Evolutionary conservation across 140 eudicot species (phyloP).

Genomic region (Flaveria floridana): DNA sequence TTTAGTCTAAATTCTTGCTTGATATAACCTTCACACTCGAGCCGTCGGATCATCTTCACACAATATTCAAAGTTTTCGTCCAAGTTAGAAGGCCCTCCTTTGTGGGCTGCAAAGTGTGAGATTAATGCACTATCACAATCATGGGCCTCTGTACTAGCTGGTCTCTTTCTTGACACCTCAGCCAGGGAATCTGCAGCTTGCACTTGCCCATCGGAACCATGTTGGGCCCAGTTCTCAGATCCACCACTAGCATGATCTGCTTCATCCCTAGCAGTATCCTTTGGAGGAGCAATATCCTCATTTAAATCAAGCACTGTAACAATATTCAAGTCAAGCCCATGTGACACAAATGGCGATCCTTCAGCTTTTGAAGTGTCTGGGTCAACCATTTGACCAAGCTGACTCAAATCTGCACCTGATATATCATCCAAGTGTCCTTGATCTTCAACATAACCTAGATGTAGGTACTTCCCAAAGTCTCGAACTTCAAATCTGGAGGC

Average conservation of each 20-base stretch:
- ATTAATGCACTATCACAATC: not conserved
- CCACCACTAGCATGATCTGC: not conserved
- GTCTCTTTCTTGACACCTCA: conserved; percentile 23
- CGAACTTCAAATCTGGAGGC: not conserved
- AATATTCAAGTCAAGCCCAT: not conserved
- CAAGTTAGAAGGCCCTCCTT: not conserved
- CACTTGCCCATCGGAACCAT: conserved; percentile 37
- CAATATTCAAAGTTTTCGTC: not conserved
- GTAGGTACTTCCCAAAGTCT: not conserved
- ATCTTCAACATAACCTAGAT: not conserved
- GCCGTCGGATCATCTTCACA: not conserved
- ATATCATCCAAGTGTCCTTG: not conserved
- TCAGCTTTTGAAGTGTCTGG: not conserved
- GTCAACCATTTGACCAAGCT: not conserved
- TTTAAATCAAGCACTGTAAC: not conserved
- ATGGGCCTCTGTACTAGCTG: not conserved
- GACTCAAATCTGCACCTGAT: not conserved
- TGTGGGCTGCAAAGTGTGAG: not conserved
- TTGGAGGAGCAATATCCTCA: not conserved
- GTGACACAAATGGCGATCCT: not conserved
- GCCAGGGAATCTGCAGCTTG: conserved; percentile 50
- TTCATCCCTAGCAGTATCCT: not conserved
- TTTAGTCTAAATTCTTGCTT: not conserved
- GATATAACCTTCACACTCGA: conserved; percentile 5
- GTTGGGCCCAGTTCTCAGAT: conserved; percentile 26